Conservation (phyloP, 192 early-diverging fungal species). For the Podila minutissima region DNA sequence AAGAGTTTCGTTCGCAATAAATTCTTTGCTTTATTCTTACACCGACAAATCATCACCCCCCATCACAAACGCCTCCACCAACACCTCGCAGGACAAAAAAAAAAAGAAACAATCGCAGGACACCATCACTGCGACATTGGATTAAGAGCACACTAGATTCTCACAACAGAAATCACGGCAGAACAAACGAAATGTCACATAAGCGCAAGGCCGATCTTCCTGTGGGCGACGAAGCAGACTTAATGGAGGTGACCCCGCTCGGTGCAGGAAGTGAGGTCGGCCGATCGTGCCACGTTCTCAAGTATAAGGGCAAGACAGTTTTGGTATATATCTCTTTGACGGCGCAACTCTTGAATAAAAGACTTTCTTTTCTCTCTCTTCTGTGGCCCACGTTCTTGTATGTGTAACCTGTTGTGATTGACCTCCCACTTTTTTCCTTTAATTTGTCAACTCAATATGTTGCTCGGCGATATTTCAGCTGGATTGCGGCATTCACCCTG, state of each 20-base stretch:
- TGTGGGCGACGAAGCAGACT: conserved; percentile 78
- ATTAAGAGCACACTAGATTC: not conserved
- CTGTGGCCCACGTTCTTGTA: not conserved
- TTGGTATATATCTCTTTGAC: conserved; percentile 66
- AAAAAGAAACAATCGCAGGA: no score
- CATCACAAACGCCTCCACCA: not conserved
- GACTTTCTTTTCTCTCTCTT: conserved; percentile 10
- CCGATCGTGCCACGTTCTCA: conserved; percentile 89
- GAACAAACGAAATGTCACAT: conserved; percentile 20
- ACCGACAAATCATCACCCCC: no score
- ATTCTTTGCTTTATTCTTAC: no score
- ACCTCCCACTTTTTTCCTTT: conserved; percentile 1
- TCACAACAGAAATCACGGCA: not conserved
- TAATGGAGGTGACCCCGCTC: conserved; percentile 90
- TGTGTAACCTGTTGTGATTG: not conserved
- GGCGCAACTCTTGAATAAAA: conserved; percentile 15
- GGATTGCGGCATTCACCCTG: conserved; percentile 97
- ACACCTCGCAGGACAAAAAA: not conserved
- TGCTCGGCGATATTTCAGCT: conserved; percentile 60
- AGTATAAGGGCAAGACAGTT: conserved; percentile 96
- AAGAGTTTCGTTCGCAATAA: no score
- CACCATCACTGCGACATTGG: no score
- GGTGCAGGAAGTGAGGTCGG: conserved; percentile 99
- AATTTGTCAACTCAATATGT: conserved; percentile 3
- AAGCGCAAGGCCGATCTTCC: conserved; percentile 59